These are phyloP conservation scores for Botrytis porri DNA, from an alignment of 2,329 filamentous ascomycete species.

Conservation along the genomic window DNA sequence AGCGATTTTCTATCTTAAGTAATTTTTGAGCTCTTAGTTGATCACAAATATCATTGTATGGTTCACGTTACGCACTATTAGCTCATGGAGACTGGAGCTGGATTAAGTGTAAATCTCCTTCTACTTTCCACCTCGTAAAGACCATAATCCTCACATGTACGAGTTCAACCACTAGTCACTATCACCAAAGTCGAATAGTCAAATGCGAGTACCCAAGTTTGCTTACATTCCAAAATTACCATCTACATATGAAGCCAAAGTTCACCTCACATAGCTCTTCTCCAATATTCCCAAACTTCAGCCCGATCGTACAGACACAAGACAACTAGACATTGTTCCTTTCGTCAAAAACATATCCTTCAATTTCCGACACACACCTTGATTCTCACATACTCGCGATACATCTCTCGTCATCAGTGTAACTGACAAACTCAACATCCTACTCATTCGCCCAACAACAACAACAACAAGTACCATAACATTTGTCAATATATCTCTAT, in stretches of 20 bases:
- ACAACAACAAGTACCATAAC: not conserved
- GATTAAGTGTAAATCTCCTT: not conserved
- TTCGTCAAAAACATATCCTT: not conserved
- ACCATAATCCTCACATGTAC: not conserved
- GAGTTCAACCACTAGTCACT: not conserved
- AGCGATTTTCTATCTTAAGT: not conserved
- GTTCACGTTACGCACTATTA: not conserved
- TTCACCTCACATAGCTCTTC: not conserved
- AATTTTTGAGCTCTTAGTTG: not conserved
- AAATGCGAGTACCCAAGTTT: not conserved
- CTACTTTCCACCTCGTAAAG: too few relatives aligned
- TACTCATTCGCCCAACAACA: not conserved
- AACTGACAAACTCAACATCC: not conserved
- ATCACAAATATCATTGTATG: not conserved
- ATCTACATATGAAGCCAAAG: too few relatives aligned
- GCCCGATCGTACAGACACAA: not conserved
- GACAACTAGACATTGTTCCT: not conserved
- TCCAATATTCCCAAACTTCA: not conserved
- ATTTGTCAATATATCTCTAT: not conserved
- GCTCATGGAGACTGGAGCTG: not conserved
- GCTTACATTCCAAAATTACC: too few relatives aligned
- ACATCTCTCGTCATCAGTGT: not conserved
- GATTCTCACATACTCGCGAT: not conserved
- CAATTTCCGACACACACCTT: not conserved
- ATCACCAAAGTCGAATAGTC: fast-evolving